phyloP scores from a whole-genome alignment of 2,329 filamentous ascomycete species.

The Leptodontidium sp. region DNA sequence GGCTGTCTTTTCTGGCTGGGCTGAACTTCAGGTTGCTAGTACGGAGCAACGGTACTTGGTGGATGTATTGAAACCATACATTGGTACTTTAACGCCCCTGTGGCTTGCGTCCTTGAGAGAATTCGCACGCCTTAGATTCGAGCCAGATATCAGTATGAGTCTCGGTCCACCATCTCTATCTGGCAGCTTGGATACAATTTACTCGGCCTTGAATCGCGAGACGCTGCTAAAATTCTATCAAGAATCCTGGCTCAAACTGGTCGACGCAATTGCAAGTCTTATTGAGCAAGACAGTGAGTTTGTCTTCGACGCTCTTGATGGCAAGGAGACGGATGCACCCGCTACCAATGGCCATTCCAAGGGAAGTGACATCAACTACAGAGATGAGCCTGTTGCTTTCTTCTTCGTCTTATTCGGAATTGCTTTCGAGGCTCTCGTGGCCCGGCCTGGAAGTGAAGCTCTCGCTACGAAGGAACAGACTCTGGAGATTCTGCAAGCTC shows the following conservation, averaged over 20 bases:
- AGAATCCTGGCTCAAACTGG: slow-evolving; percentile 94
- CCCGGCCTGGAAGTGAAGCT: slow-evolving; percentile 72
- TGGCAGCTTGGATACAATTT: slow-evolving; percentile 90
- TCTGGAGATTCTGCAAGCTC: slow-evolving; percentile 85
- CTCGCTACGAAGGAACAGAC: slow-evolving; percentile 80
- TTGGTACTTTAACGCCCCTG: slow-evolving; percentile 86
- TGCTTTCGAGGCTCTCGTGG: slow-evolving; percentile 93
- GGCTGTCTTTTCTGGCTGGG: slow-evolving; percentile 96
- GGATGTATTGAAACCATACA: slow-evolving; percentile 88
- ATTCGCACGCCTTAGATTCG: slow-evolving; percentile 91
- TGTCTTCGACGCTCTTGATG: slow-evolving; percentile 95
- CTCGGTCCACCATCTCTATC: slow-evolving; percentile 82
- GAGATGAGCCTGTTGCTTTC: slow-evolving; percentile 96
- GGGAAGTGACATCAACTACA: slow-evolving; percentile 89
- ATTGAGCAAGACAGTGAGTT: slow-evolving; percentile 98
- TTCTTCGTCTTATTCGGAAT: slow-evolving; percentile 98
- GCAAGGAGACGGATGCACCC: slow-evolving; percentile 67
- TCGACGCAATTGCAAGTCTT: slow-evolving; percentile 95
- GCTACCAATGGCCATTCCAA: slow-evolving; percentile 59
- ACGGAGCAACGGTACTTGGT: slow-evolving; percentile 89
- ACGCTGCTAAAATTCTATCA: slow-evolving; percentile 96
- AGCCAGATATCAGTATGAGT: slow-evolving; percentile 95
- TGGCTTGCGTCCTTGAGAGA: slow-evolving; percentile 95
- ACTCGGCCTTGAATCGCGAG: slow-evolving; percentile 92
- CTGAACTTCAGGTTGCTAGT: slow-evolving; percentile 94